Evolutionary conservation across 225 moss, liverwort and hornwort species (phyloP).

Genomic region (Marchantia paleacea): DNA sequence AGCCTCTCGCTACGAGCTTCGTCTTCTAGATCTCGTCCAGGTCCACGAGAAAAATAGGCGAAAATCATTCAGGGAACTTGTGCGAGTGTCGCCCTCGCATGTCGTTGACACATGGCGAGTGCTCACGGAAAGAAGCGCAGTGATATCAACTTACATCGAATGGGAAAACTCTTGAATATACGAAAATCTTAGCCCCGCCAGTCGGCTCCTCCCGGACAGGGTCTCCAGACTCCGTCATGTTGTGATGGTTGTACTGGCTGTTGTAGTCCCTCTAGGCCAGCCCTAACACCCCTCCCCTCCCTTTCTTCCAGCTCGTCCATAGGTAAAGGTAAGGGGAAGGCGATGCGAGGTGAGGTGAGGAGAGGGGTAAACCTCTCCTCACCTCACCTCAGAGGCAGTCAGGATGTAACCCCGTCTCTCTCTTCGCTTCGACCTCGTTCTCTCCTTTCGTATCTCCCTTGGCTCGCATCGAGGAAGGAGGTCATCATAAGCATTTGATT

Average conservation of each 20-base stretch:
- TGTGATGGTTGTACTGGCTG: too few relatives aligned
- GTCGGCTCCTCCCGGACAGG: not conserved
- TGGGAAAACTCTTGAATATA: not conserved
- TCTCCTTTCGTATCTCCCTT: not conserved
- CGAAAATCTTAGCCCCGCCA: not conserved
- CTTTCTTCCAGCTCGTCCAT: too few relatives aligned
- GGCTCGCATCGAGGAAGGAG: not conserved
- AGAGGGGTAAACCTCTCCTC: too few relatives aligned
- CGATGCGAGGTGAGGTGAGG: too few relatives aligned
- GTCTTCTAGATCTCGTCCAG: not conserved
- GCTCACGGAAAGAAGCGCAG: not conserved
- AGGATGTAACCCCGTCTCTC: not conserved
- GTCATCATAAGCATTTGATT: slow-evolving; percentile 5
- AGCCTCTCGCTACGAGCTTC: not conserved
- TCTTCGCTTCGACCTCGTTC: not conserved
- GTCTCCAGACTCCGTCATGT: too few relatives aligned
- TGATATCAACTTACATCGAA: not conserved
- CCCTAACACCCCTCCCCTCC: too few relatives aligned
- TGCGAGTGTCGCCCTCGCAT: not conserved
- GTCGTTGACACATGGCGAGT: not conserved
- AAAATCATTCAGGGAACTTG: not conserved
- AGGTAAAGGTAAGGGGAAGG: too few relatives aligned
- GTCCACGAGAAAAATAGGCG: not conserved
- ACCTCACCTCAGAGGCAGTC: not conserved
- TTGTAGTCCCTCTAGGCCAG: too few relatives aligned